Percentiles rank a stretch among this genome's conserved stretches.
Conservation (phyloP, 768 basidiomycete genomes). For the Panus rudis region DNA sequence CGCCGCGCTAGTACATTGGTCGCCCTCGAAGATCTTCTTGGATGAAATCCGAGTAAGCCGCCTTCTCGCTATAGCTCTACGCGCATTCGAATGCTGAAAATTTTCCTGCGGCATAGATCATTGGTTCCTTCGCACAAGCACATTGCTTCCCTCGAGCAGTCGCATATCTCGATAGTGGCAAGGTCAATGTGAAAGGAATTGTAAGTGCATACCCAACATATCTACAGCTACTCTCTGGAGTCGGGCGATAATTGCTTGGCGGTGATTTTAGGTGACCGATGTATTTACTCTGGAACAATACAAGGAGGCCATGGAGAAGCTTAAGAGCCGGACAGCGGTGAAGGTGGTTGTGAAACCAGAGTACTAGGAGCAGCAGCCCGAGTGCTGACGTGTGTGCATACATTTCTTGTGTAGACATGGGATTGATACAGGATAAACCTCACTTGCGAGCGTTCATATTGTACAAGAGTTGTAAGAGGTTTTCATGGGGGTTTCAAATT, state of each 20-base stretch:
- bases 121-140: constrained; percentile 86
- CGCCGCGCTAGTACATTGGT: constrained; percentile 78
- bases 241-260: neutral
- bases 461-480: too few species aligned
- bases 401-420: too few species aligned
- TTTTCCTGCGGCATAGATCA: constrained; percentile 44
- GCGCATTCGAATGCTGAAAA: neutral
- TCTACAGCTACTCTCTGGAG: neutral
- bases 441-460: too few species aligned
- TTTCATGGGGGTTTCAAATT: too few species aligned
- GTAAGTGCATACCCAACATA: constrained; percentile 28
- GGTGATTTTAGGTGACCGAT: constrained; percentile 40
- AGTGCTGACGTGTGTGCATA: too few species aligned
- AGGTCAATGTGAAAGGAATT: constrained; percentile 78
- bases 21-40: constrained; percentile 73
- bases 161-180: constrained; percentile 82
- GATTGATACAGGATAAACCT: too few species aligned
- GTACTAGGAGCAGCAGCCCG: too few species aligned
- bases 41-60: constrained; percentile 55
- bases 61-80: neutral
- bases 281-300: constrained; percentile 52
- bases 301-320: constrained; percentile 59
- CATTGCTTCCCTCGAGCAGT: constrained; percentile 89
- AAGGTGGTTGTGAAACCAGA: constrained; percentile 49
- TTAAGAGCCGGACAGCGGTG: constrained; percentile 49